Evolutionary conservation across 768 basidiomycete species (phyloP).

Genomic region (Hypholoma sublateritium): DNA sequence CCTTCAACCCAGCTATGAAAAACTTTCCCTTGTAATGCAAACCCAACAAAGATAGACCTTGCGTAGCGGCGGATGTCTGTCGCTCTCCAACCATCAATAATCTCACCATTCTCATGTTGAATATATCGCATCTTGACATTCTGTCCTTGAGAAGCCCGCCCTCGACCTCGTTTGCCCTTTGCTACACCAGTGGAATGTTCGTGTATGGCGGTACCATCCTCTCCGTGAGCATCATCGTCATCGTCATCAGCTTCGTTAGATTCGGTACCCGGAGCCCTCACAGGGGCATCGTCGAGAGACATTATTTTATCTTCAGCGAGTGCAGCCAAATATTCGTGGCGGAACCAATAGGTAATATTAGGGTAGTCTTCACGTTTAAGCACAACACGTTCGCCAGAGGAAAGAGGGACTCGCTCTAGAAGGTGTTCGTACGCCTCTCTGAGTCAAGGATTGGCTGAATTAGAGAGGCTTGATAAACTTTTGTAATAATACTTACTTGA

Average conservation of each 20-base stretch:
- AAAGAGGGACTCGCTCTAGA: constrained; percentile 8
- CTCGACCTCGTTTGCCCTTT: constrained; percentile 5
- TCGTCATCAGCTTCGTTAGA: constrained; percentile 7
- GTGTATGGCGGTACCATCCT: constrained; percentile 3
- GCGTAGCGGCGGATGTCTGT: constrained; percentile 8
- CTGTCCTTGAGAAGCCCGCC: constrained; percentile 5
- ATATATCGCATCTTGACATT: constrained; percentile 13
- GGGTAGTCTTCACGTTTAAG: constrained; percentile 9
- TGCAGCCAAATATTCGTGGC: constrained; percentile 9
- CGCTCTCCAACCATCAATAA: constrained; percentile 10
- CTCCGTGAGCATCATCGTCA: constrained; percentile 2
- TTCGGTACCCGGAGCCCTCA: constrained; percentile 9
- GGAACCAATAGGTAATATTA: constrained; percentile 10
- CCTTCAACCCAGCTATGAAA: constrained; percentile 10
- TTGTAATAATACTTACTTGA: constrained; percentile 4
- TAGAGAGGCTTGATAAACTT: constrained; percentile 1
- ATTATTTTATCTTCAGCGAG: constrained; percentile 11
- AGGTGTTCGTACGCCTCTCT: constrained; percentile 11
- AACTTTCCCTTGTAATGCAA: constrained; percentile 7
- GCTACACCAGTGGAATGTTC: constrained; percentile 6
- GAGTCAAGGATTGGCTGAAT: constrained; percentile 1
- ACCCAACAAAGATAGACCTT: constrained; percentile 10
- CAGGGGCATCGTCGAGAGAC: constrained; percentile 9
- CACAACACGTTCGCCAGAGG: constrained; percentile 2
- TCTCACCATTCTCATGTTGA: constrained; percentile 2